Conservation (phyloP, 495 filamentous ascomycete species). For the Jackrogersella minutella region DNA sequence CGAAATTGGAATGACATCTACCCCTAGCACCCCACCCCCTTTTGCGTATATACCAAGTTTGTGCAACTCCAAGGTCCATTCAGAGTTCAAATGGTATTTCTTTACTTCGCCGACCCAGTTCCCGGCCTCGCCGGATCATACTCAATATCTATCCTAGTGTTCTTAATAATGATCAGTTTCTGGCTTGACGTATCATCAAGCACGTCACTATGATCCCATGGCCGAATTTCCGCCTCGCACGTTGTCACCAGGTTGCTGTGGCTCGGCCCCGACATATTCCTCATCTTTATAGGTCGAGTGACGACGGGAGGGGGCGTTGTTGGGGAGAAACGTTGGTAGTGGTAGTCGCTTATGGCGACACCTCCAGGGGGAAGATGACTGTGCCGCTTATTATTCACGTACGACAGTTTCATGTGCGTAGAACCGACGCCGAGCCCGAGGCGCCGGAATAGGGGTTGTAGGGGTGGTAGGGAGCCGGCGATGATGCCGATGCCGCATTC, state of each 20-base stretch:
- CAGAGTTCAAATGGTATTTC: not conserved
- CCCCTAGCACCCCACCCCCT: too few relatives aligned
- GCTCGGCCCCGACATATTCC: not conserved
- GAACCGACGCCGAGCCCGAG: not conserved
- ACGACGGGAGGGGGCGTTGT: not conserved
- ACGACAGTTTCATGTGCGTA: not conserved
- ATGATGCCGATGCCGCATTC: constrained; percentile 39
- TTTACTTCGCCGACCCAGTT: not conserved
- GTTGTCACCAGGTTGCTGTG: constrained; percentile 11
- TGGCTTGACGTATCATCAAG: constrained; percentile 3
- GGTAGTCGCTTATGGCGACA: not conserved
- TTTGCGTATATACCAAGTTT: too few relatives aligned
- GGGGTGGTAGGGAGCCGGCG: constrained; percentile 33
- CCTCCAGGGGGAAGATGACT: not conserved
- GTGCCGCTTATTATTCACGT: not conserved
- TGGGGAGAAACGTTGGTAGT: not conserved
- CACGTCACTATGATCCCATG: not conserved
- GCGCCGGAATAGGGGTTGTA: constrained; percentile 23
- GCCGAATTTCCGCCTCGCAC: not conserved
- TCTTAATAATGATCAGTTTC: constrained; percentile 28
- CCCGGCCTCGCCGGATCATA: not conserved
- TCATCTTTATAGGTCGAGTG: not conserved
- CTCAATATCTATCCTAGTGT: constrained; percentile 29
- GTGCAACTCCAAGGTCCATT: too few relatives aligned
- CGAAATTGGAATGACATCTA: too few relatives aligned